Evolutionary conservation across 2,329 filamentous ascomycete genomes (phyloP).

Genomic region (Septoria linicola): DNA sequence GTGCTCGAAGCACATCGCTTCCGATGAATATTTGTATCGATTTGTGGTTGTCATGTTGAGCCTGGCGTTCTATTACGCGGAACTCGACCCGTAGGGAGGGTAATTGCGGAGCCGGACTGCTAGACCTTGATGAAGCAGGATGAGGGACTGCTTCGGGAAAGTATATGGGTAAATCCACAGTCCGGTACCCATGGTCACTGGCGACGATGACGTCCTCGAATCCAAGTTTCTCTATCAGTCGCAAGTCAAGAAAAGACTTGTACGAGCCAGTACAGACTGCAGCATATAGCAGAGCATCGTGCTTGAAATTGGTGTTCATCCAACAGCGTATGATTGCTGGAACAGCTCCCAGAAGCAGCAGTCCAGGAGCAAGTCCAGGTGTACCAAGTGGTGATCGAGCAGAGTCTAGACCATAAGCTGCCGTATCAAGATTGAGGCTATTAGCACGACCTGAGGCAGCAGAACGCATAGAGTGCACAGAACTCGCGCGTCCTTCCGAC

Average conservation of each 20-base stretch:
- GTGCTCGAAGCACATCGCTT: conserved; percentile 79
- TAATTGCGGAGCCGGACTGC: conserved; percentile 72
- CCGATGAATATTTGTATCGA: conserved; percentile 83
- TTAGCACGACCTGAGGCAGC: conserved; percentile 77
- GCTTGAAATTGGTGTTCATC: conserved; percentile 86
- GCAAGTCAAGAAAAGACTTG: conserved; percentile 75
- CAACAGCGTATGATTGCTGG: conserved; percentile 95
- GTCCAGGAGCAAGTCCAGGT: conserved; percentile 74
- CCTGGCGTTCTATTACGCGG: conserved; percentile 62
- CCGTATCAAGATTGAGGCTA: conserved; percentile 81
- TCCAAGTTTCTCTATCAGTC: conserved; percentile 72
- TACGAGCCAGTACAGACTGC: conserved; percentile 91
- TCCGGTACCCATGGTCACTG: conserved; percentile 58
- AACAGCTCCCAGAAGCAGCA: conserved; percentile 83
- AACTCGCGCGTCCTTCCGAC: conserved; percentile 92
- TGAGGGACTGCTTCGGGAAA: conserved; percentile 86
- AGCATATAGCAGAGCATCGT: conserved; percentile 84
- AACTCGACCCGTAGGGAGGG: conserved; percentile 80
- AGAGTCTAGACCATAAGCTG: conserved; percentile 62
- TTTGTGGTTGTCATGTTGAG: conserved; percentile 51
- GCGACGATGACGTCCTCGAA: conserved; percentile 56
- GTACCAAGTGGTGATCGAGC: conserved; percentile 70
- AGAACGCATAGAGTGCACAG: conserved; percentile 75
- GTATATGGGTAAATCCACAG: conserved; percentile 77
- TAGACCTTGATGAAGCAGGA: conserved; percentile 70